Evolutionary conservation across 2,329 filamentous ascomycete genomes (phyloP).

Genomic region (Lojkania enalia): DNA sequence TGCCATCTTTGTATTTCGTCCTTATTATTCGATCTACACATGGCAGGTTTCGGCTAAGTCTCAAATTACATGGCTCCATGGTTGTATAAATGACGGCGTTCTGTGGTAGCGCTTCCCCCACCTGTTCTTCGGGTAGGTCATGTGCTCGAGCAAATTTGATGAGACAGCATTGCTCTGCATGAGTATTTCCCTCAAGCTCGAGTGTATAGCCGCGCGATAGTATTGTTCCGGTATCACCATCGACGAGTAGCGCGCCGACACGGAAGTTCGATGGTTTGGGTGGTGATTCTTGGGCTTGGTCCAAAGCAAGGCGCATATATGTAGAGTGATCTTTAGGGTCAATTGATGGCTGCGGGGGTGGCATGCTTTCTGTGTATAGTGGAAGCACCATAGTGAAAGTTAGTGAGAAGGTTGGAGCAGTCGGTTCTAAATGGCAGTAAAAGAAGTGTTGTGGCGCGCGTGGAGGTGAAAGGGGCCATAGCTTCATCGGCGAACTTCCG

Average conservation of each 20-base stretch:
- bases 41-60: slow-evolving; percentile 72
- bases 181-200: slow-evolving; percentile 89
- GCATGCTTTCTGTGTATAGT: background rate
- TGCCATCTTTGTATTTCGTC: slow-evolving; percentile 49
- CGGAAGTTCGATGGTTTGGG: slow-evolving; percentile 90
- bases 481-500: slow-evolving; percentile 16
- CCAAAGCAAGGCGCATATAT: slow-evolving; percentile 73
- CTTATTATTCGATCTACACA: slow-evolving; percentile 79
- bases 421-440: too few relatives aligned
- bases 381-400: background rate
- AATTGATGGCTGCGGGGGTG: slow-evolving; percentile 11
- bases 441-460: slow-evolving; percentile 3
- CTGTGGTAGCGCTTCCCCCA: slow-evolving; percentile 57
- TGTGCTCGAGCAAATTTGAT: slow-evolving; percentile 63
- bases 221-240: slow-evolving; percentile 59
- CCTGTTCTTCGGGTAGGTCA: slow-evolving; percentile 55
- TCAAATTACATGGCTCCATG: slow-evolving; percentile 80
- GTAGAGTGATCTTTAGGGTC: slow-evolving; percentile 35
- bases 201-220: slow-evolving; percentile 87
- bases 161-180: slow-evolving; percentile 92
- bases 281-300: slow-evolving; percentile 76
- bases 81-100: slow-evolving; percentile 80
- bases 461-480: slow-evolving; percentile 16
- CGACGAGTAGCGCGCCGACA: slow-evolving; percentile 86
- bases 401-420: slow-evolving; percentile 9